phyloP scores from a whole-genome alignment of 768 basidiomycete species.

The Rhizopogon sp. region DNA sequence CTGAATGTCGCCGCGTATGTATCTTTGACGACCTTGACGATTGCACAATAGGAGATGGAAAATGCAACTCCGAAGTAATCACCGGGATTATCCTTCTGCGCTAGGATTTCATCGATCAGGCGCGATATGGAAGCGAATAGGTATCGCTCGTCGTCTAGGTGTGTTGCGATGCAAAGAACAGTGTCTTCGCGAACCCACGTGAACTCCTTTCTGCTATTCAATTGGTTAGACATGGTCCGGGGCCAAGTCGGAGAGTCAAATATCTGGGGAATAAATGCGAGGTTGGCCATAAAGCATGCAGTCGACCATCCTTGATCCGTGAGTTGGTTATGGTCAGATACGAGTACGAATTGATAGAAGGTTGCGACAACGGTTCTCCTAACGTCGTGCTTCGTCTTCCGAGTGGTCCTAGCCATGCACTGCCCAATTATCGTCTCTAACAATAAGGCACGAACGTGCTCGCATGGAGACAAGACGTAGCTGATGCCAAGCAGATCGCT shows the following conservation, averaged over 20 bases:
- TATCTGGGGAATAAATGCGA: background rate
- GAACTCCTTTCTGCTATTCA: background rate
- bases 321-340: background rate
- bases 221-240: no score
- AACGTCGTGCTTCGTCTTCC: no score
- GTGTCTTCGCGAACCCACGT: constrained; percentile 1
- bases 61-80: background rate
- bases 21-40: background rate
- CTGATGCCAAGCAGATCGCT: background rate
- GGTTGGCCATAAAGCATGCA: background rate
- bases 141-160: constrained; percentile 18
- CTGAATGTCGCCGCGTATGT: background rate
- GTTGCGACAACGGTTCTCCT: no score
- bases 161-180: constrained; percentile 7
- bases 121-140: background rate
- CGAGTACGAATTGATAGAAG: background rate
- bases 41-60: background rate
- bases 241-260: background rate
- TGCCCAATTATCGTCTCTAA: background rate
- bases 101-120: background rate
- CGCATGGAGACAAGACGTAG: background rate
- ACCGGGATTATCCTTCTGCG: background rate
- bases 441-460: background rate
- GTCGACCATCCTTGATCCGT: background rate
- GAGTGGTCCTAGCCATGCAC: background rate